Percentiles rank a stretch among this genome's conserved stretches.
These are phyloP conservation scores for Penicillium rolfsii DNA, from an alignment of 2,329 filamentous ascomycete genomes.

Conservation along the genomic window DNA sequence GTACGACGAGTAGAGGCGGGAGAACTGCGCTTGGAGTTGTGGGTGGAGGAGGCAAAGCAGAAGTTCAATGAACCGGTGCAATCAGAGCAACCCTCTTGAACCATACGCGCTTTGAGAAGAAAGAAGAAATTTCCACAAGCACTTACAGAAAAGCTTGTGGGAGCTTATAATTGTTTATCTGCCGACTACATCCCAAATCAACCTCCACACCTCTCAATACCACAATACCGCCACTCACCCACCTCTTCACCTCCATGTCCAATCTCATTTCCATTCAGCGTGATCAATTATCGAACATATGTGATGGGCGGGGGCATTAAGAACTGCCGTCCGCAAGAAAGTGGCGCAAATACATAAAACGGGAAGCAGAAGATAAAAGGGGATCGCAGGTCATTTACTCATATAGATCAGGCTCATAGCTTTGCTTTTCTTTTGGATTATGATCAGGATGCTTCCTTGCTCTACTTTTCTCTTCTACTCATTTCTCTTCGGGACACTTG, in stretches of 20 bases:
- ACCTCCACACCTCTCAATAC: neutral
- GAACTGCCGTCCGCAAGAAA: conserved; percentile 39
- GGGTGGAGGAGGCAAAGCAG: conserved; percentile 67
- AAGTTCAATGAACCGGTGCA: conserved; percentile 53
- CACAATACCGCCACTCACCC: neutral
- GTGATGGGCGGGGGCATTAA: conserved; percentile 44
- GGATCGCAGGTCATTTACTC: conserved; percentile 44
- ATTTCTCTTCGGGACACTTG: conserved; percentile 18
- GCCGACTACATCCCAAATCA: conserved; percentile 16
- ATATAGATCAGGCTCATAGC: conserved; percentile 44
- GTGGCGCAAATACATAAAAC: conserved; percentile 45
- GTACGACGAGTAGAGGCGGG: conserved; percentile 67
- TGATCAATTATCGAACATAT: conserved; percentile 48
- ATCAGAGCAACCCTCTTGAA: conserved; percentile 43
- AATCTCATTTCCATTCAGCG: conserved; percentile 45
- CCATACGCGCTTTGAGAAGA: conserved; percentile 8
- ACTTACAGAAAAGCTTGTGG: neutral
- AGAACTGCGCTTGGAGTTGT: conserved; percentile 68
- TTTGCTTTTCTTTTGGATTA: conserved; percentile 28
- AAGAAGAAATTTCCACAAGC: neutral
- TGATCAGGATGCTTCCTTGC: conserved; percentile 16
- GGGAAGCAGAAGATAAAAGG: conserved; percentile 43
- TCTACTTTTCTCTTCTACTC: conserved; percentile 3
- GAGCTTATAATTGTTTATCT: conserved; percentile 22
- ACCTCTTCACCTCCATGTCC: conserved; percentile 17